phyloP scores from a whole-genome alignment of 2,329 filamentous ascomycete species.

The Grosmannia huntii region DNA sequence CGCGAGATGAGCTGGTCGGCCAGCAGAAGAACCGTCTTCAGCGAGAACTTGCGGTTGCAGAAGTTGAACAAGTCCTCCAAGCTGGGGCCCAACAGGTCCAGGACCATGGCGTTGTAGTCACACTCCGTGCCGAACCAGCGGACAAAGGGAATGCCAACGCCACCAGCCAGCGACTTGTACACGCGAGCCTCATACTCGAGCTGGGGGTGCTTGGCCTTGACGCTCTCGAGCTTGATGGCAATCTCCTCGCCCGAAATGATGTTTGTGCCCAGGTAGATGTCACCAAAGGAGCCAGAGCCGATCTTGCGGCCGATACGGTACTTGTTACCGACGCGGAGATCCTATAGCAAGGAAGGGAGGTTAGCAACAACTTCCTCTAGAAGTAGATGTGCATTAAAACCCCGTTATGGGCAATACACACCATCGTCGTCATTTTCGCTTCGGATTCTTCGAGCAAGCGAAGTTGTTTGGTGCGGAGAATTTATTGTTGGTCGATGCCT shows the following conservation, averaged over 20 bases:
- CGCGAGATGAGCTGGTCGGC: slow-evolving; percentile 98
- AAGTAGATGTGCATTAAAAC: neutral
- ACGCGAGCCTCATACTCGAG: slow-evolving; percentile 97
- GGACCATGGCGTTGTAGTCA: slow-evolving; percentile 99
- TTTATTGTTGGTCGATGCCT: no score
- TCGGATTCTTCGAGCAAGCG: slow-evolving; percentile 7
- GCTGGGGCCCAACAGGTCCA: slow-evolving; percentile 89
- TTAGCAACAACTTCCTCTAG: no score
- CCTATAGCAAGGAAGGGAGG: slow-evolving; percentile 37
- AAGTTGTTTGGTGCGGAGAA: slow-evolving; percentile 3
- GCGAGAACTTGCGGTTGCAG: slow-evolving; percentile 98
- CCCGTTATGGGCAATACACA: slow-evolving; percentile 19
- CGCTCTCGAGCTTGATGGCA: slow-evolving; percentile 97
- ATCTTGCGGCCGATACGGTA: slow-evolving; percentile 99
- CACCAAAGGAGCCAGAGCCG: slow-evolving; percentile 91
- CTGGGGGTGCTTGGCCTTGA: slow-evolving; percentile 99
- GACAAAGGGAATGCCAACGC: slow-evolving; percentile 96
- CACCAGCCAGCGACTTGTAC: slow-evolving; percentile 79
- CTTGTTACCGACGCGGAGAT: slow-evolving; percentile 98
- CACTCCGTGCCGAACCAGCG: slow-evolving; percentile 99
- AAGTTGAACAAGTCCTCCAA: slow-evolving; percentile 99
- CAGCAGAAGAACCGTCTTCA: slow-evolving; percentile 94
- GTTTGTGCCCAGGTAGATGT: slow-evolving; percentile 98
- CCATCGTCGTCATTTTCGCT: slow-evolving; percentile 38
- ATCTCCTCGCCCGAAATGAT: slow-evolving; percentile 99